Conservation (phyloP, 495 filamentous ascomycete genomes). For the Xylaria bambusicola region DNA sequence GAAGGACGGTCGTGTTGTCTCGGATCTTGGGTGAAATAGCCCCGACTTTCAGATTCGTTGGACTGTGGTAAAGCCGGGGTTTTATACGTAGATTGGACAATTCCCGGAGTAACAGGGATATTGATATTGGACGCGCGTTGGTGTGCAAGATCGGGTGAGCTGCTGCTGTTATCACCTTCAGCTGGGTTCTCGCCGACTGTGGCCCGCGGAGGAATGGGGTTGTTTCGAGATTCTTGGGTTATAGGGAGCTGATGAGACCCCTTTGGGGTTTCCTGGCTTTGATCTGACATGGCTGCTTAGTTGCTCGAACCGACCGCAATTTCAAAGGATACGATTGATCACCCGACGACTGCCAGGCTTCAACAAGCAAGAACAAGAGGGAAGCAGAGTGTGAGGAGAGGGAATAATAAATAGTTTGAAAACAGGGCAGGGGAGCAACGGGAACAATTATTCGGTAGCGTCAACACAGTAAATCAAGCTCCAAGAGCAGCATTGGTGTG, state of each 20-base stretch:
- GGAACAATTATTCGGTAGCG: background rate
- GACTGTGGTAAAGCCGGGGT: slow-evolving; percentile 24
- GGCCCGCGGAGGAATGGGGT: slow-evolving; percentile 31
- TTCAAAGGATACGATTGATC: background rate
- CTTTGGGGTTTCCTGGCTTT: slow-evolving; percentile 29
- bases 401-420: background rate
- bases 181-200: slow-evolving; percentile 22
- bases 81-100: slow-evolving; percentile 40
- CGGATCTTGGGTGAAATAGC: slow-evolving; percentile 45
- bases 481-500: too few species aligned
- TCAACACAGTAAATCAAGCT: background rate
- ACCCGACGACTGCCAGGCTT: background rate
- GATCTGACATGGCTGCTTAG: slow-evolving; percentile 38
- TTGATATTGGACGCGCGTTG: slow-evolving; percentile 33
- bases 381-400: too few species aligned
- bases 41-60: slow-evolving; percentile 21
- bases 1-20: slow-evolving; percentile 30
- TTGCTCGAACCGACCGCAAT: background rate
- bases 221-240: slow-evolving; percentile 30
- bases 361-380: background rate
- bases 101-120: slow-evolving; percentile 55
- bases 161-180: background rate
- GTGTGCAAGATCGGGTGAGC: slow-evolving; percentile 37
- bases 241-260: slow-evolving; percentile 33
- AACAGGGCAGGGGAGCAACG: background rate